Percentiles rank a stretch among this genome's conserved stretches.
Evolutionary conservation across 495 filamentous ascomycete species (phyloP).

Genomic region (Bryoglossum gracile): DNA sequence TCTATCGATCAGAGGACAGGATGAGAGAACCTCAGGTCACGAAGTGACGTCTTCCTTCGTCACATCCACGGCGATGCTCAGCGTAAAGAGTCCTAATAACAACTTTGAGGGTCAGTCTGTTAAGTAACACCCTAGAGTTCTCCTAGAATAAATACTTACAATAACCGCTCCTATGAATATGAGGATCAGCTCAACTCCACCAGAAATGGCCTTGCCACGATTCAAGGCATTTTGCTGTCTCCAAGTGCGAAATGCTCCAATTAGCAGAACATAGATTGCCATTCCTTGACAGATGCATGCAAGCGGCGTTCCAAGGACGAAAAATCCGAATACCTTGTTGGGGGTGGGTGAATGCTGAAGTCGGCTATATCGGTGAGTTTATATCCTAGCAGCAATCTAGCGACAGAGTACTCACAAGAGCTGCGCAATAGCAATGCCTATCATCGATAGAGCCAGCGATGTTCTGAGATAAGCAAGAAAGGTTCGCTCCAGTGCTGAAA

Average conservation of each 20-base stretch:
- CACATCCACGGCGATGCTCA: constrained; percentile 25
- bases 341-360: constrained; percentile 44
- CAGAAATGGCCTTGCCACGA: constrained; percentile 54
- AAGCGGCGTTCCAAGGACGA: constrained; percentile 58
- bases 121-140: not conserved
- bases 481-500: constrained; percentile 66
- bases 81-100: constrained; percentile 24
- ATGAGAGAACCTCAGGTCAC: not conserved
- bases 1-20: constrained; percentile 8
- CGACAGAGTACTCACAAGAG: constrained; percentile 46
- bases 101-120: constrained; percentile 8
- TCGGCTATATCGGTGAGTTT: constrained; percentile 17
- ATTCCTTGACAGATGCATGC: constrained; percentile 49
- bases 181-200: constrained; percentile 60
- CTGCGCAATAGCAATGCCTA: constrained; percentile 59
- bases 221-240: constrained; percentile 61
- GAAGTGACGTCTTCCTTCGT: constrained; percentile 19
- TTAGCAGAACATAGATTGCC: constrained; percentile 46
- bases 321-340: constrained; percentile 46
- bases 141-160: too few species aligned
- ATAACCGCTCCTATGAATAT: constrained; percentile 42
- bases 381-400: constrained; percentile 3
- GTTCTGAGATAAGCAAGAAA: constrained; percentile 75
- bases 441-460: constrained; percentile 59
- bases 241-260: constrained; percentile 63